These are phyloP conservation scores for Phytophthora niederhauseri DNA, from an alignment of 352 stramenopile genomes.

Conservation along the genomic window DNA sequence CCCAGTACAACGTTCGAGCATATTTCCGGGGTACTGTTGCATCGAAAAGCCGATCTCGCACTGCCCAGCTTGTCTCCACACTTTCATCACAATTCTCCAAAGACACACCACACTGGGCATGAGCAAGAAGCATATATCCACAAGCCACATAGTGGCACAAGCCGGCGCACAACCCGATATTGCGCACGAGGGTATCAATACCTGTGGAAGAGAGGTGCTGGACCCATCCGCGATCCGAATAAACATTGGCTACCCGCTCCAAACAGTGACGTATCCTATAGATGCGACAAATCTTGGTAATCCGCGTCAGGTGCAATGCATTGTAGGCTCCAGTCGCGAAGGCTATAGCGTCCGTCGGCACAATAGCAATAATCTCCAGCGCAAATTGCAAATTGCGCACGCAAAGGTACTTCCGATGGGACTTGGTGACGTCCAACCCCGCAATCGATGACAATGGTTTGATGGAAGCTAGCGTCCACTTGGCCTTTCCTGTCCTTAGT, in stretches of 20 bases:
- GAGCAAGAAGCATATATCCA: constrained; percentile 75
- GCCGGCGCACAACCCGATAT: constrained; percentile 41
- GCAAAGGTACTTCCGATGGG: neutral
- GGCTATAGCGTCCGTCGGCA: constrained; percentile 65
- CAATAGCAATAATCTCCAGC: constrained; percentile 56
- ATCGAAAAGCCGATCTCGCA: constrained; percentile 57
- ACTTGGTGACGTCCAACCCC: neutral
- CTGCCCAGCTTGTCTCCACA: constrained; percentile 67
- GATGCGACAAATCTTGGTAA: constrained; percentile 64
- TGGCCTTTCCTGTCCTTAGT: neutral
- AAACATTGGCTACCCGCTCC: constrained; percentile 58
- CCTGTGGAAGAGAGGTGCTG: constrained; percentile 66
- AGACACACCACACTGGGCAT: constrained; percentile 59
- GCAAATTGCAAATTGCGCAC: constrained; percentile 32
- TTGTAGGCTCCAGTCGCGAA: constrained; percentile 50
- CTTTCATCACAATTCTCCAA: constrained; percentile 51
- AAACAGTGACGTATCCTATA: constrained; percentile 54
- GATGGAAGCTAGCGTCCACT: neutral
- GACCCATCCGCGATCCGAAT: constrained; percentile 51
- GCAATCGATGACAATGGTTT: neutral
- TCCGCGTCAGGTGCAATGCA: constrained; percentile 55
- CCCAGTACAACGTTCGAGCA: constrained; percentile 65
- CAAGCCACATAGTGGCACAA: constrained; percentile 70
- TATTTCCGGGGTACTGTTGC: constrained; percentile 60
- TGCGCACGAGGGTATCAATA: constrained; percentile 56